A percentile compares a stretch with the other conserved stretches of the same genome.
phyloP scores from a whole-genome alignment of 2,329 filamentous ascomycete species.

The Karstenula rhodostoma region DNA sequence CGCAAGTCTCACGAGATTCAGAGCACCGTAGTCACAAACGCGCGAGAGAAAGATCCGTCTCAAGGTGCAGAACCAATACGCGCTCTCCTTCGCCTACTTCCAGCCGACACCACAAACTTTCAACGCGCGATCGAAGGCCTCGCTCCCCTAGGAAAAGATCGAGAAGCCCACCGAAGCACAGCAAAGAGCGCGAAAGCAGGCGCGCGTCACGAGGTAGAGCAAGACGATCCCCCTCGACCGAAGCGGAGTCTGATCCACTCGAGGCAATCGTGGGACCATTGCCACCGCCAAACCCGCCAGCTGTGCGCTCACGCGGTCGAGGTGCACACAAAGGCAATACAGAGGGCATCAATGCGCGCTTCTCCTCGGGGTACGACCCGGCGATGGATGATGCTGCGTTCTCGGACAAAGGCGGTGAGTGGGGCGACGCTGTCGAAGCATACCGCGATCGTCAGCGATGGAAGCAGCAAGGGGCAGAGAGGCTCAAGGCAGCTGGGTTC shows the following conservation, averaged over 20 bases:
- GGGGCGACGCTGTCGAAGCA: constrained; percentile 81
- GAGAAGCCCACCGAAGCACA: background rate
- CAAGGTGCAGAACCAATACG: constrained; percentile 28
- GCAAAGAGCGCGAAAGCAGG: background rate
- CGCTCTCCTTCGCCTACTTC: constrained; percentile 30
- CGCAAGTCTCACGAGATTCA: constrained; percentile 19
- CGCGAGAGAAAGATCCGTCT: constrained; percentile 27
- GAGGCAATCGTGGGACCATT: constrained; percentile 79
- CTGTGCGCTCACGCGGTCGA: constrained; percentile 51
- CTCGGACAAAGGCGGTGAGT: constrained; percentile 67
- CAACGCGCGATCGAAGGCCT: constrained; percentile 20
- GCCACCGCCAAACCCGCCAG: constrained; percentile 60
- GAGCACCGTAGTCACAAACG: constrained; percentile 20
- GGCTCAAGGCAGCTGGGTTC: constrained; percentile 80
- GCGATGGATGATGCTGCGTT: constrained; percentile 62
- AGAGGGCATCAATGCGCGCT: constrained; percentile 79
- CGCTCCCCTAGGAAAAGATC: constrained; percentile 22
- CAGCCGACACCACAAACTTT: constrained; percentile 20
- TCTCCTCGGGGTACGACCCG: constrained; percentile 72
- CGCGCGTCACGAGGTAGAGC: constrained; percentile 8
- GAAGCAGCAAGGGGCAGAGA: constrained; percentile 76
- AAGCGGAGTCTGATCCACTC: constrained; percentile 72
- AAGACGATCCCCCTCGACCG: constrained; percentile 23
- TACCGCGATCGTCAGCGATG: constrained; percentile 81
- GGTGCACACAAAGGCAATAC: constrained; percentile 39